phyloP scores from a whole-genome alignment of 2,329 filamentous ascomycete genomes.

The Beauveria australis region DNA sequence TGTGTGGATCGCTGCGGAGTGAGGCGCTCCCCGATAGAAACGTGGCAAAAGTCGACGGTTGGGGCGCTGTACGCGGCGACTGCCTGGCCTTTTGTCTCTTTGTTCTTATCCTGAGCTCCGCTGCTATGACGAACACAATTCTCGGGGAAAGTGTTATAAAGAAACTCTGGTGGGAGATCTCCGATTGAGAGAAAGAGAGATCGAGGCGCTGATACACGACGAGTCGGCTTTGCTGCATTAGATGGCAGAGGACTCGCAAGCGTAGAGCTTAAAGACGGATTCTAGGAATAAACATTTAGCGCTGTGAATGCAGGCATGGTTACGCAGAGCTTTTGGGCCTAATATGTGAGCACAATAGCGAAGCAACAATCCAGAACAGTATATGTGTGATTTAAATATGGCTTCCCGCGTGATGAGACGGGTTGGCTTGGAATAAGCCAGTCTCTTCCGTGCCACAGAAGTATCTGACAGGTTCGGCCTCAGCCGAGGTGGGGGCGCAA shows the following conservation, averaged over 20 bases:
- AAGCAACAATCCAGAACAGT: background rate
- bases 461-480: background rate
- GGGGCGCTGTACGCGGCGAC: background rate
- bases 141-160: background rate
- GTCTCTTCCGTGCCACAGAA: background rate
- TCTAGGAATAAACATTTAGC: background rate
- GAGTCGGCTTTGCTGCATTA: background rate
- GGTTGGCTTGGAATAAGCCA: background rate
- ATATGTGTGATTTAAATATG: background rate
- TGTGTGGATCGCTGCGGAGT: background rate
- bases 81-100: no score
- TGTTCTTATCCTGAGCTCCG: no score
- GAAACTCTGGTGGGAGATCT: background rate
- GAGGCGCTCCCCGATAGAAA: background rate
- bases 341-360: background rate
- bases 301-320: background rate
- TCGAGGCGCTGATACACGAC: background rate
- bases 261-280: background rate
- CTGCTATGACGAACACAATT: background rate
- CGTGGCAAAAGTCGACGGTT: background rate
- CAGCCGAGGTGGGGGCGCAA: background rate
- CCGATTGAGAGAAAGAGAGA: background rate
- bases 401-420: background rate
- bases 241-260: background rate
- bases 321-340: background rate